phyloP scores from a whole-genome alignment of 192 early-diverging fungal species.

The Coemansia sp. region DNA sequence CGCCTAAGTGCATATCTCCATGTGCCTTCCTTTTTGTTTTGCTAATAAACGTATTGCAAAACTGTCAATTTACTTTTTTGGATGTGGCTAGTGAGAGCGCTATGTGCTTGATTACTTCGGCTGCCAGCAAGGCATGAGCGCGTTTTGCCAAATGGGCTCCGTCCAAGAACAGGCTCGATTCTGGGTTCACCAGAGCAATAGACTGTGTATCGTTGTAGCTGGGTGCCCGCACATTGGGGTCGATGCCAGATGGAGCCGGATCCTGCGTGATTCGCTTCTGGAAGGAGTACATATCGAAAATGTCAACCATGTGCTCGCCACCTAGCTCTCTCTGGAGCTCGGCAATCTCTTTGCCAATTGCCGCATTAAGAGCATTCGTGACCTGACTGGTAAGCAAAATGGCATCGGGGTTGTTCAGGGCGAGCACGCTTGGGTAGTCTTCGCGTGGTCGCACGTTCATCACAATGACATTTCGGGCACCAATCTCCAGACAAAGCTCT shows the following conservation, averaged over 20 bases:
- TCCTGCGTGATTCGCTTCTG: constrained; percentile 21
- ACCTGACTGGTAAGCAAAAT: constrained; percentile 5
- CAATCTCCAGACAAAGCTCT: constrained; percentile 11
- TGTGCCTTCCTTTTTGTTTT: neutral
- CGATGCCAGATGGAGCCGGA: constrained; percentile 21
- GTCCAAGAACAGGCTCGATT: constrained; percentile 35
- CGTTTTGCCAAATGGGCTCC: constrained; percentile 39
- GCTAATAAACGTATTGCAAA: neutral
- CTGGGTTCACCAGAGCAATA: constrained; percentile 1
- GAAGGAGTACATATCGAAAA: constrained; percentile 43
- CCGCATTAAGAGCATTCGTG: constrained; percentile 26
- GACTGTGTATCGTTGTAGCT: neutral
- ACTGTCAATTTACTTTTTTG: neutral
- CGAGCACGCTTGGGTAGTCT: constrained; percentile 39
- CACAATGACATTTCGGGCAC: constrained; percentile 27
- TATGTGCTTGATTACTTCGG: constrained; percentile 11
- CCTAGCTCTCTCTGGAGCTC: constrained; percentile 26
- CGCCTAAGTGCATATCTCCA: constrained; percentile 17
- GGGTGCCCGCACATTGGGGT: constrained; percentile 15
- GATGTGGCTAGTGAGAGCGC: constrained; percentile 7
- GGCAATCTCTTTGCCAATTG: constrained; percentile 10
- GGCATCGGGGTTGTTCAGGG: constrained; percentile 8
- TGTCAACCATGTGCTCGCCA: neutral
- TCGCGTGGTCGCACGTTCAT: constrained; percentile 48
- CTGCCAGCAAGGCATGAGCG: constrained; percentile 33